Percentiles rank a stretch among this genome's conserved stretches.
Evolutionary conservation across 2,329 filamentous ascomycete genomes (phyloP).

Genomic region (Daldinia sp.): DNA sequence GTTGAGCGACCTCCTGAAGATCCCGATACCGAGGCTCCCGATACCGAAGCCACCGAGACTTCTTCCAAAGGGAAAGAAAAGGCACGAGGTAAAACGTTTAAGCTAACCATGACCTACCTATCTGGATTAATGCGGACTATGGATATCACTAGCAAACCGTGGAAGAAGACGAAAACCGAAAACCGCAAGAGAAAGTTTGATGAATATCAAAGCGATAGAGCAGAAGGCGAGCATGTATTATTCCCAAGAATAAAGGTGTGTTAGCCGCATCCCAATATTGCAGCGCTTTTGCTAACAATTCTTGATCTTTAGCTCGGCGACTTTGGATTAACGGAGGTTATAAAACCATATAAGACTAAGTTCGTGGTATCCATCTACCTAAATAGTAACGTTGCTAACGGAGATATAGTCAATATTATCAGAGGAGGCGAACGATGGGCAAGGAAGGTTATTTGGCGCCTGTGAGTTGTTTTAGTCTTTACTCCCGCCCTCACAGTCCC

Average conservation of each 20-base stretch:
- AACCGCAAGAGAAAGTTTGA: not conserved
- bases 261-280: not conserved
- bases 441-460: constrained; percentile 31
- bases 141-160: not conserved
- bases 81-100: not conserved
- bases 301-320: constrained; percentile 35
- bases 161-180: not conserved
- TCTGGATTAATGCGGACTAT: not conserved
- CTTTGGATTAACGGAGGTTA: constrained; percentile 29
- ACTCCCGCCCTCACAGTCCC: not conserved
- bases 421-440: not conserved
- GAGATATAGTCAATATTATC: constrained; percentile 34
- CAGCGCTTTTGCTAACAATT: not conserved
- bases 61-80: not conserved
- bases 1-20: not conserved
- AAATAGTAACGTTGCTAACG: not conserved
- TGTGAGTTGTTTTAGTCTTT: constrained; percentile 17
- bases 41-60: too few species aligned
- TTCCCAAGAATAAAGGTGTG: constrained; percentile 24
- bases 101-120: not conserved
- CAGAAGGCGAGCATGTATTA: not conserved
- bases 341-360: constrained; percentile 39
- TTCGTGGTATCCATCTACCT: constrained; percentile 13
- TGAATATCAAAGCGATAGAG: constrained; percentile 11
- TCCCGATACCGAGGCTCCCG: too few species aligned